phyloP scores from a whole-genome alignment of 495 filamentous ascomycete species.

The Penicillium odoratum region DNA sequence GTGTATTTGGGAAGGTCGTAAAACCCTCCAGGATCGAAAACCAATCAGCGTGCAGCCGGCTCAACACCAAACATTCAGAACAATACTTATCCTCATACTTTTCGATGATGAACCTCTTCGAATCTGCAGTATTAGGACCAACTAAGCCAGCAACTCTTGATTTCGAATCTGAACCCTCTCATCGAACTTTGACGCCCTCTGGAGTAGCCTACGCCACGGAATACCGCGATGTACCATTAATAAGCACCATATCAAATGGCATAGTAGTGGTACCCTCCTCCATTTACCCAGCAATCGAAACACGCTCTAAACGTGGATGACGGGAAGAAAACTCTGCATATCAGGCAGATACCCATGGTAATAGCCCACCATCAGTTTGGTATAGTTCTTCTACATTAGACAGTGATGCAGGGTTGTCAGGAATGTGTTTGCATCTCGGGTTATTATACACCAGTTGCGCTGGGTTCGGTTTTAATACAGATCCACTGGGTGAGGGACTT shows the following conservation, averaged over 20 bases:
- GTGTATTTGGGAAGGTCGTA: constrained; percentile 53
- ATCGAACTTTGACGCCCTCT: constrained; percentile 49
- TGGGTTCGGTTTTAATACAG: constrained; percentile 67
- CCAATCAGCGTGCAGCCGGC: constrained; percentile 2
- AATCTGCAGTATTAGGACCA: constrained; percentile 52
- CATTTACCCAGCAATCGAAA: constrained; percentile 61
- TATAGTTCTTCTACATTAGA: constrained; percentile 62
- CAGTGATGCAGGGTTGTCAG: constrained; percentile 65
- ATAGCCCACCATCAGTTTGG: constrained; percentile 75
- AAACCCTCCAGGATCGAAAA: constrained; percentile 55
- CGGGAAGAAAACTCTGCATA: constrained; percentile 66
- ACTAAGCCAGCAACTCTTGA: constrained; percentile 46
- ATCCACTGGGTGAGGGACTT: constrained; percentile 75
- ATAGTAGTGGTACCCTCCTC: constrained; percentile 75
- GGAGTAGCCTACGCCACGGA: constrained; percentile 59
- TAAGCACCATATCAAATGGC: constrained; percentile 73
- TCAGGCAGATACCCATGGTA: constrained; percentile 70
- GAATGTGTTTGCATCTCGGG: constrained; percentile 76
- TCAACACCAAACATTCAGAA: background rate
- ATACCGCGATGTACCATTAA: constrained; percentile 62
- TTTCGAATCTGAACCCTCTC: constrained; percentile 49
- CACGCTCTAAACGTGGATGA: constrained; percentile 47
- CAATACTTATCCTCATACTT: constrained; percentile 48
- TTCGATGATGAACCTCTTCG: constrained; percentile 56
- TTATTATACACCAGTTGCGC: constrained; percentile 67